Evolutionary conservation across 139 green algal genomes (phyloP).

Genomic region (Coelastrella sp.): DNA sequence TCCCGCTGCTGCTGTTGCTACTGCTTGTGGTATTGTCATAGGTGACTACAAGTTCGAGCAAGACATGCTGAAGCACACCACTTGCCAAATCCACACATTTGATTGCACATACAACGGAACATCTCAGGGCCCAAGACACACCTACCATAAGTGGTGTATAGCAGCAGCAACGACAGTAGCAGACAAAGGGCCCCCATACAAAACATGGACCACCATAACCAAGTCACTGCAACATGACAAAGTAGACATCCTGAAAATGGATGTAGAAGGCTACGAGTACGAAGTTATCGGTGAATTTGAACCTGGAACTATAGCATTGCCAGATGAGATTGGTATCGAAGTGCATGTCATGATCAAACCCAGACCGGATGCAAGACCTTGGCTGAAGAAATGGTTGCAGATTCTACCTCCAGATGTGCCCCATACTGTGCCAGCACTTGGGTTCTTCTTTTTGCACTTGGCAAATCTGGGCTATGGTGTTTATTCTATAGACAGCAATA

Average conservation of each 20-base stretch:
- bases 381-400: background rate
- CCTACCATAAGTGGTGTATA: conserved; percentile 18
- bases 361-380: background rate
- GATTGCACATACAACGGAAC: conserved; percentile 21
- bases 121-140: background rate
- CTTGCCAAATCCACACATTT: background rate
- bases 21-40: too few relatives aligned
- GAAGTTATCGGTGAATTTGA: background rate
- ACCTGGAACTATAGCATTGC: background rate
- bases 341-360: background rate
- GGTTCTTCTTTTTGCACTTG: background rate
- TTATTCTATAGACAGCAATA: background rate
- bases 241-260: conserved; percentile 13
- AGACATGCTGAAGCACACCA: background rate
- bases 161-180: background rate
- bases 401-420: background rate
- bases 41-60: conserved; percentile 10
- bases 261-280: conserved; percentile 5
- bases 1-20: background rate
- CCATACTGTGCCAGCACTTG: background rate
- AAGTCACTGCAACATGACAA: background rate
- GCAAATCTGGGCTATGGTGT: conserved; percentile 14
- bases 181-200: background rate
- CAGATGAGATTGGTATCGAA: background rate
- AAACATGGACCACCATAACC: background rate